These are phyloP conservation scores for Endothia cerciana DNA, from an alignment of 2,329 filamentous ascomycete genomes.

Conservation along the genomic window DNA sequence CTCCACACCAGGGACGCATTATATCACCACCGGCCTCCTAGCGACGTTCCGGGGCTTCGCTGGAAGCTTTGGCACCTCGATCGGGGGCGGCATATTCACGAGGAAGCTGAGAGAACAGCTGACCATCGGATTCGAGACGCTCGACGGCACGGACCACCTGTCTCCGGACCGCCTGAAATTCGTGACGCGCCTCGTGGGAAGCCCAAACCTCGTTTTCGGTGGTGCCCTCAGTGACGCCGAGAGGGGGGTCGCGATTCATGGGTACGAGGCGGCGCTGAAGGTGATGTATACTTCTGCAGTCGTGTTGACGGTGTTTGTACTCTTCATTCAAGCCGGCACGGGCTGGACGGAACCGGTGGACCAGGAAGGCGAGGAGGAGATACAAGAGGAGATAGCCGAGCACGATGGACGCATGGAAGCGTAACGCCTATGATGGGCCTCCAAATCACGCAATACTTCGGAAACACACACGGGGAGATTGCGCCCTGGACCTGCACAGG, in stretches of 20 bases:
- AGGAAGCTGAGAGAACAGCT: slow-evolving; percentile 62
- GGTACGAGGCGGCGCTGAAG: slow-evolving; percentile 51
- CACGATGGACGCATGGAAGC: slow-evolving; percentile 40
- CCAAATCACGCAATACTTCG: not conserved
- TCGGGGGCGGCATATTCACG: slow-evolving; percentile 76
- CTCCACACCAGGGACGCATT: slow-evolving; percentile 67
- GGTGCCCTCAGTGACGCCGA: slow-evolving; percentile 47
- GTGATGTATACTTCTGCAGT: slow-evolving; percentile 54
- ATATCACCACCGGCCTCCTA: slow-evolving; percentile 74
- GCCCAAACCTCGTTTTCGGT: slow-evolving; percentile 54
- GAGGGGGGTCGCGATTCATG: slow-evolving; percentile 48
- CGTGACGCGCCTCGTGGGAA: slow-evolving; percentile 53
- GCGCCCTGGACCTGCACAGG: not conserved
- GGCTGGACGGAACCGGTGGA: slow-evolving; percentile 51
- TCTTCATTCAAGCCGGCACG: slow-evolving; percentile 53
- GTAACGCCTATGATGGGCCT: not conserved
- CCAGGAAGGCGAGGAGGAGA: slow-evolving; percentile 55
- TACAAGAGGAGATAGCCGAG: slow-evolving; percentile 41
- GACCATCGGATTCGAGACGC: slow-evolving; percentile 56
- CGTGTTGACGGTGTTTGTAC: slow-evolving; percentile 46
- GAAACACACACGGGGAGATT: not conserved
- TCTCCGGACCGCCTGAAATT: slow-evolving; percentile 43
- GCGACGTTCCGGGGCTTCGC: slow-evolving; percentile 83
- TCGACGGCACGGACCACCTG: slow-evolving; percentile 45
- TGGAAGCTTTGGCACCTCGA: slow-evolving; percentile 77